These are phyloP conservation scores for Lanzia echinophila DNA, from an alignment of 2,329 filamentous ascomycete genomes.

Conservation along the genomic window DNA sequence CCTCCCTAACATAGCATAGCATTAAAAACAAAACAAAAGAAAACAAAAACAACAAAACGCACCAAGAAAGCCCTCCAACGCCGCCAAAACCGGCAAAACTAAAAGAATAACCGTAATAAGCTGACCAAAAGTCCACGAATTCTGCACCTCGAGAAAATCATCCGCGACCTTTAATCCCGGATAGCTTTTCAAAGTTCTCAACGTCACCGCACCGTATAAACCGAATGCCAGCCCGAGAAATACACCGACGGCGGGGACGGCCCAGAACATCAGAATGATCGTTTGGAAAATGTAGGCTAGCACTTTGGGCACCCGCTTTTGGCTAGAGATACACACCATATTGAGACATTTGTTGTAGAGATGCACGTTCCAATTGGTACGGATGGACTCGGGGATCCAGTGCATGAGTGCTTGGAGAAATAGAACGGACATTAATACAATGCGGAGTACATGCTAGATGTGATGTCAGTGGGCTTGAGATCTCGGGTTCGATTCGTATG, in stretches of 20 bases:
- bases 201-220: not conserved
- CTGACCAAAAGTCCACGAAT: slow-evolving; percentile 5
- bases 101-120: not conserved
- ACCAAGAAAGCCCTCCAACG: not conserved
- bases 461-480: too few relatives aligned
- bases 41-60: too few relatives aligned
- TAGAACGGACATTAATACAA: not conserved
- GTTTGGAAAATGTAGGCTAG: not conserved
- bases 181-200: not conserved
- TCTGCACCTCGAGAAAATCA: not conserved
- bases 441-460: not conserved
- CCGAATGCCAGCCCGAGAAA: not conserved
- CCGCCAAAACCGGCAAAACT: not conserved
- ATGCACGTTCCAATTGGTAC: not conserved
- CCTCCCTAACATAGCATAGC: too few relatives aligned
- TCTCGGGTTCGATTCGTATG: too few relatives aligned
- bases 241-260: not conserved
- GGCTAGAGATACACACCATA: not conserved
- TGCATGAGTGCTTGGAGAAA: slow-evolving; percentile 1
- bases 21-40: too few relatives aligned
- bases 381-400: not conserved
- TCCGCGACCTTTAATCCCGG: not conserved
- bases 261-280: not conserved
- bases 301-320: not conserved
- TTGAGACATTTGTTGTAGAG: not conserved